A percentile compares a stretch with the other conserved stretches of the same genome.
Evolutionary conservation across 805 yeast species (phyloP).

Genomic region (Candida argentea): DNA sequence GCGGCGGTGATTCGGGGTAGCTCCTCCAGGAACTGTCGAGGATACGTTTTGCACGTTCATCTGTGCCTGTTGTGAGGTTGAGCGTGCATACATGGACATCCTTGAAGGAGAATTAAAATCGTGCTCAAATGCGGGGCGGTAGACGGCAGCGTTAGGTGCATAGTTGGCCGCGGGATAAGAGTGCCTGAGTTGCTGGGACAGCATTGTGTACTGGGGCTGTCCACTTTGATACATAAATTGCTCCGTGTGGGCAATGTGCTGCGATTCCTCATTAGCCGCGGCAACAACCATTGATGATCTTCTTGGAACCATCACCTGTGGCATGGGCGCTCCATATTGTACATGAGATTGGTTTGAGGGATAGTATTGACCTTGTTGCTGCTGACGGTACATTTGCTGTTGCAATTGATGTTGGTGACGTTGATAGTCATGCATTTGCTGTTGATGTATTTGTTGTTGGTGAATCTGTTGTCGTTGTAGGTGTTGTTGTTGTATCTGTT

Average conservation of each 20-base stretch:
- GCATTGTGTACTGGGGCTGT: not conserved
- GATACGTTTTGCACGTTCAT: constrained; percentile 11
- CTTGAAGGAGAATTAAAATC: constrained; percentile 3
- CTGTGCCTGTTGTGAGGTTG: constrained; percentile 1
- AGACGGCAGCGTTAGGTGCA: too few relatives aligned
- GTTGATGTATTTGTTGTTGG: not conserved
- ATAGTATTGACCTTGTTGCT: too few relatives aligned
- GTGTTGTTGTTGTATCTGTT: not conserved
- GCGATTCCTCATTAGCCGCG: too few relatives aligned
- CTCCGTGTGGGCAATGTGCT: too few relatives aligned
- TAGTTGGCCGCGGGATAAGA: constrained; percentile 1
- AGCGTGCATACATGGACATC: too few relatives aligned
- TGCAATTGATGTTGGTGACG: constrained; percentile 1
- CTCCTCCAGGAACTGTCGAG: too few relatives aligned
- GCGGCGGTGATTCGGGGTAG: constrained; percentile 26
- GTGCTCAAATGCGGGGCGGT: not conserved
- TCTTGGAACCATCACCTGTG: too few relatives aligned
- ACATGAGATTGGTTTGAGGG: too few relatives aligned
- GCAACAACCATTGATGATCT: too few relatives aligned
- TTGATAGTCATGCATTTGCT: not conserved
- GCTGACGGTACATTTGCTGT: not conserved
- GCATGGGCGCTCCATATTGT: too few relatives aligned
- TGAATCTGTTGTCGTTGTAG: too few relatives aligned
- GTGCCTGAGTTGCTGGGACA: not conserved
- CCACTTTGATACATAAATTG: too few relatives aligned